These are phyloP conservation scores for Suillus lakei DNA, from an alignment of 768 basidiomycete species.

Conservation along the genomic window DNA sequence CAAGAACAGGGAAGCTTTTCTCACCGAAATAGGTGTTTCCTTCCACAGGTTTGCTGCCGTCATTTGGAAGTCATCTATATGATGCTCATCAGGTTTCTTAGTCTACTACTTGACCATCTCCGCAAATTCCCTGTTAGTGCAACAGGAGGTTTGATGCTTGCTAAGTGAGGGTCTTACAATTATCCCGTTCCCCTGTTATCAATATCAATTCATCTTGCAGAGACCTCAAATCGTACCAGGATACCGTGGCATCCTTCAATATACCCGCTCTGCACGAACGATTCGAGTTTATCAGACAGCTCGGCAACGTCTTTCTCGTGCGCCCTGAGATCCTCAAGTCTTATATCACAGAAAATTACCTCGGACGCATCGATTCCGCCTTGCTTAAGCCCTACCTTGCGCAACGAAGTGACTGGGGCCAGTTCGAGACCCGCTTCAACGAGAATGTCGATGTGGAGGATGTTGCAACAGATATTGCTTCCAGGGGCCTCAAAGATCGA, in stretches of 20 bases:
- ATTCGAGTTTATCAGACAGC: constrained; percentile 96
- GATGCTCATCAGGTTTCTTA: constrained; percentile 33
- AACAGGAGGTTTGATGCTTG: constrained; percentile 96
- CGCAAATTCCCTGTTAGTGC: constrained; percentile 97
- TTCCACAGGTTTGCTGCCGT: constrained; percentile 75
- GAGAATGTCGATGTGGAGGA: constrained; percentile 53
- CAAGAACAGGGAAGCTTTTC: constrained; percentile 90
- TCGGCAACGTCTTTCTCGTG: constrained; percentile 96
- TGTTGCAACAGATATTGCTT: constrained; percentile 43
- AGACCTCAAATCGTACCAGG: constrained; percentile 97
- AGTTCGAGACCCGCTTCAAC: constrained; percentile 83
- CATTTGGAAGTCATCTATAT: neutral
- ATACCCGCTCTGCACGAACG: constrained; percentile 88
- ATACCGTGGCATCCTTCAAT: constrained; percentile 80
- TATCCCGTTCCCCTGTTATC: constrained; percentile 6
- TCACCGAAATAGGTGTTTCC: constrained; percentile 91
- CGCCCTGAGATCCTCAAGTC: constrained; percentile 94
- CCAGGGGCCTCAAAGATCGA: constrained; percentile 57
- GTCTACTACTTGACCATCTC: constrained; percentile 90
- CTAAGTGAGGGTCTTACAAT: constrained; percentile 67
- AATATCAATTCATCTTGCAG: constrained; percentile 43
- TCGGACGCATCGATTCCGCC: constrained; percentile 87
- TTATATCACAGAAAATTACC: constrained; percentile 93
- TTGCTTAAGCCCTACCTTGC: constrained; percentile 91
- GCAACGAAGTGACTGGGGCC: constrained; percentile 88